These are phyloP conservation scores for Gonium pectorale DNA, from an alignment of 139 green algal species.

Conservation along the genomic window DNA sequence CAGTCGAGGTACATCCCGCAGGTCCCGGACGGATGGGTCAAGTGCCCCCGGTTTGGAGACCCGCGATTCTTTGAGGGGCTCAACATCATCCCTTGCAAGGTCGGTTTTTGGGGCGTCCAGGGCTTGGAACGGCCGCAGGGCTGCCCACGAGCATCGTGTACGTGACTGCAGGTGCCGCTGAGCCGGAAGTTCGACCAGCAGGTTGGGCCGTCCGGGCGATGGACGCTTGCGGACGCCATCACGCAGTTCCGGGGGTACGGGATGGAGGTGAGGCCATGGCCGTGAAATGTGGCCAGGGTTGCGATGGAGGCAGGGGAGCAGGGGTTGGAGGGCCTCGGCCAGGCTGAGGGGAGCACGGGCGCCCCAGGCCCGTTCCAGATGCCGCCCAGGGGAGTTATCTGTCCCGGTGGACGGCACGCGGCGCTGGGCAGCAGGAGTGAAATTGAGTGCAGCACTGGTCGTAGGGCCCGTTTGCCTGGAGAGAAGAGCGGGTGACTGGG, in stretches of 20 bases:
- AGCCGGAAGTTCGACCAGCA: conserved; percentile 48
- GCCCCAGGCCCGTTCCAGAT: too few species aligned
- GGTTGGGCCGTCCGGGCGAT: conserved; percentile 49
- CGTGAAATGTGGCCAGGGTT: too few species aligned
- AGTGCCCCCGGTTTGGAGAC: conserved; percentile 64
- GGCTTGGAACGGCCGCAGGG: too few species aligned
- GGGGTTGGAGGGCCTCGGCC: too few species aligned
- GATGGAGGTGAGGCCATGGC: conserved; percentile 49
- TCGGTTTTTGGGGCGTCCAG: too few species aligned
- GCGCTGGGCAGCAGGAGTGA: too few species aligned
- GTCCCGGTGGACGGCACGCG: too few species aligned
- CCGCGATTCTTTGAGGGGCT: conserved; percentile 51
- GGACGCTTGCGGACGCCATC: conserved; percentile 57
- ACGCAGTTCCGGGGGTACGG: conserved; percentile 32
- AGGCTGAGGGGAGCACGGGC: too few species aligned
- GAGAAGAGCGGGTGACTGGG: not conserved
- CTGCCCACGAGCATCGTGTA: not conserved
- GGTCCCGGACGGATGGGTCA: conserved; percentile 68
- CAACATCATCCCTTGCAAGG: conserved; percentile 72
- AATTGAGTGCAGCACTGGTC: too few species aligned
- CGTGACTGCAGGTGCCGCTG: conserved; percentile 63
- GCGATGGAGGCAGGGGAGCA: too few species aligned
- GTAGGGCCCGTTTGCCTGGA: too few species aligned
- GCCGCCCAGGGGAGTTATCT: too few species aligned
- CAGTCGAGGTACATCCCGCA: conserved; percentile 39